phyloP scores from a whole-genome alignment of 441 rosid species.

The Pelargonium cotyledonis region DNA sequence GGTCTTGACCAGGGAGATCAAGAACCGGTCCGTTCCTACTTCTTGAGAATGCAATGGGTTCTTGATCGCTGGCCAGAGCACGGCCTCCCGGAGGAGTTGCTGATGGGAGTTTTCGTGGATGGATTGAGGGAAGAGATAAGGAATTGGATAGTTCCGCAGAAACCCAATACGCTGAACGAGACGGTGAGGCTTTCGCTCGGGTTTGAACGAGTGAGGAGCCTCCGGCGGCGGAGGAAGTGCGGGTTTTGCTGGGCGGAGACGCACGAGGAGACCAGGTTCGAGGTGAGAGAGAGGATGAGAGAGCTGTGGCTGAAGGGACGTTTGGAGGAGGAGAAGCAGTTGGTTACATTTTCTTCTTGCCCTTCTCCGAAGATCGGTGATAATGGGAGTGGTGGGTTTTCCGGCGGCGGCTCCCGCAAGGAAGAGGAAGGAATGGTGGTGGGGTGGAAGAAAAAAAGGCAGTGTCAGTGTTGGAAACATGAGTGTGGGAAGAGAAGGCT shows the following conservation, averaged over 20 bases:
- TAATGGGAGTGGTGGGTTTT: neutral
- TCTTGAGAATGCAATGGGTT: constrained; percentile 33
- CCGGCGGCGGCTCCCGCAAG: too few species aligned
- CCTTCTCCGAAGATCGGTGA: neutral
- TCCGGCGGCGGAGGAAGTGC: constrained; percentile 14
- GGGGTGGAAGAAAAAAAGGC: constrained; percentile 18
- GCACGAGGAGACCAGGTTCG: constrained; percentile 25
- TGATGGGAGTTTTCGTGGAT: constrained; percentile 28
- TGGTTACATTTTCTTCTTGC: neutral
- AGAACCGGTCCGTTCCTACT: constrained; percentile 34
- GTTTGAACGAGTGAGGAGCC: constrained; percentile 27
- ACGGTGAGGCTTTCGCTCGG: constrained; percentile 31
- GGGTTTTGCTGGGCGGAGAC: constrained; percentile 23
- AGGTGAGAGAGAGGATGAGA: constrained; percentile 21
- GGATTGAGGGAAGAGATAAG: constrained; percentile 24
- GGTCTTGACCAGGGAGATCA: constrained; percentile 23
- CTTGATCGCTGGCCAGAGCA: constrained; percentile 28
- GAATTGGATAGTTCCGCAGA: constrained; percentile 27
- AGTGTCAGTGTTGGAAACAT: constrained; percentile 34
- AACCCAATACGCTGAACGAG: constrained; percentile 26
- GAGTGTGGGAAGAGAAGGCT: constrained; percentile 34
- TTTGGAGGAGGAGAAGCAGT: neutral
- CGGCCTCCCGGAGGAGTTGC: constrained; percentile 22
- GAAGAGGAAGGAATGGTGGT: neutral
- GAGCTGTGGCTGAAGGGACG: constrained; percentile 21